Evolutionary conservation across 1,284 basidiomycete species (phyloP).

Genomic region (Cryptococcus deneoformans): DNA sequence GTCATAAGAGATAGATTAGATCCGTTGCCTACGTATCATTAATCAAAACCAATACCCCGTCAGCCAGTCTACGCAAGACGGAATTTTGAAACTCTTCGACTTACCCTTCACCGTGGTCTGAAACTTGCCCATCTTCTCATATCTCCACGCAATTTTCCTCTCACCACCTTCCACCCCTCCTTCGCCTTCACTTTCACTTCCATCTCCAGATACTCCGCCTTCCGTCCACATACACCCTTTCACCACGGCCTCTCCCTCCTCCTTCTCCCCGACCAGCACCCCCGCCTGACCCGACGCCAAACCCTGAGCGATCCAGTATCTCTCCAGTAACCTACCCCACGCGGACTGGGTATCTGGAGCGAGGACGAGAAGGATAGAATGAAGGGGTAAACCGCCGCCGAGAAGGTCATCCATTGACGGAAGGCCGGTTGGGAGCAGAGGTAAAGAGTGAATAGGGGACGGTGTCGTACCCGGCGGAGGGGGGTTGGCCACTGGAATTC

Average conservation of each 20-base stretch:
- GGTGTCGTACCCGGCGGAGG: constrained; percentile 57
- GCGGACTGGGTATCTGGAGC: constrained; percentile 80
- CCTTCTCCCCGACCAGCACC: constrained; percentile 63
- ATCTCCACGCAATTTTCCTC: constrained; percentile 88
- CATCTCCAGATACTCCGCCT: constrained; percentile 42
- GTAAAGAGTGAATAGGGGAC: constrained; percentile 61
- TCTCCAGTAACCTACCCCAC: constrained; percentile 80
- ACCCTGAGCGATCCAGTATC: constrained; percentile 86
- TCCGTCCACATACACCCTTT: constrained; percentile 76
- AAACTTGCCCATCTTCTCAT: constrained; percentile 87
- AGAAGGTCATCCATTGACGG: constrained; percentile 94
- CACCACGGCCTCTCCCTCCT: constrained; percentile 54
- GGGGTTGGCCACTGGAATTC: constrained; percentile 52
- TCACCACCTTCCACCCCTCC: constrained; percentile 46
- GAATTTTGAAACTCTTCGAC: constrained; percentile 2
- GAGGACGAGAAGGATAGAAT: constrained; percentile 67
- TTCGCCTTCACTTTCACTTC: constrained; percentile 52
- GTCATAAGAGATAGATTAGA: constrained; percentile 26
- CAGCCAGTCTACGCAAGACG: not conserved
- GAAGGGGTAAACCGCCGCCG: constrained; percentile 86
- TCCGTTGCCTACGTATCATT: not conserved
- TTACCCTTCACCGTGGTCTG: constrained; percentile 67
- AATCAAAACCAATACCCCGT: not conserved
- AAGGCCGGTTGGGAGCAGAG: constrained; percentile 80
- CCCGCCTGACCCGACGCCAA: constrained; percentile 67